phyloP scores from a whole-genome alignment of 1,284 basidiomycete genomes.

The Microbotryum violaceum region DNA sequence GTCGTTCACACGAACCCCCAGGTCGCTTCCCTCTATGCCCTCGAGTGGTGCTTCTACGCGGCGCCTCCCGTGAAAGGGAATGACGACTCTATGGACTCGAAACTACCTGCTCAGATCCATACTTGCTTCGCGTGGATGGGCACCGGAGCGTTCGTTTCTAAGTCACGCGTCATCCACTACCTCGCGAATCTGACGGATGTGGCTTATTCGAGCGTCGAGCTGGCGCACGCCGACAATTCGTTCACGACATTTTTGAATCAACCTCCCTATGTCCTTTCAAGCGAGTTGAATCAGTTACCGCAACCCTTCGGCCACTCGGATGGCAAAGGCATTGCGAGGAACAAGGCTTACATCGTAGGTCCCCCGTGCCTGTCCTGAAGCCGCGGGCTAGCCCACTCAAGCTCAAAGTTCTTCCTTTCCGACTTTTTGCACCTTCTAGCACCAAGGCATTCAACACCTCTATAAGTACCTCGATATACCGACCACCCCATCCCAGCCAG shows the following conservation, averaged over 20 bases:
- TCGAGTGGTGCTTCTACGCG: constrained; percentile 37
- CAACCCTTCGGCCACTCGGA: constrained; percentile 25
- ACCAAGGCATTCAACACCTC: constrained; percentile 11
- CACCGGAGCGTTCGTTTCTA: constrained; percentile 34
- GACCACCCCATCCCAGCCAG: not conserved
- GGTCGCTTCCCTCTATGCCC: constrained; percentile 28
- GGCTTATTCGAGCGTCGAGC: constrained; percentile 19
- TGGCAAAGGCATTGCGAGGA: constrained; percentile 27
- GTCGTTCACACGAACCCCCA: constrained; percentile 24
- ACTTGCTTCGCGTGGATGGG: constrained; percentile 38
- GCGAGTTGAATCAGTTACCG: constrained; percentile 18
- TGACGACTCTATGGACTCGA: not conserved
- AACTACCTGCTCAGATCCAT: constrained; percentile 16
- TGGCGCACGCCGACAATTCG: constrained; percentile 35
- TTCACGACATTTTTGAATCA: constrained; percentile 35
- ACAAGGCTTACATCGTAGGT: constrained; percentile 32
- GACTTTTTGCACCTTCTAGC: not conserved
- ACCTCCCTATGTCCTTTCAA: constrained; percentile 31
- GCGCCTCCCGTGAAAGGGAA: no score
- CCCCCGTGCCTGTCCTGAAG: not conserved
- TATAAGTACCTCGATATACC: not conserved
- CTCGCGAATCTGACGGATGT: constrained; percentile 17
- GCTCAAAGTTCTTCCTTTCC: not conserved
- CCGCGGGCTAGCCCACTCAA: not conserved
- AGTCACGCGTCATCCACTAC: constrained; percentile 24